phyloP scores from a whole-genome alignment of 495 filamentous ascomycete species.

The Hamigera avellanea region DNA sequence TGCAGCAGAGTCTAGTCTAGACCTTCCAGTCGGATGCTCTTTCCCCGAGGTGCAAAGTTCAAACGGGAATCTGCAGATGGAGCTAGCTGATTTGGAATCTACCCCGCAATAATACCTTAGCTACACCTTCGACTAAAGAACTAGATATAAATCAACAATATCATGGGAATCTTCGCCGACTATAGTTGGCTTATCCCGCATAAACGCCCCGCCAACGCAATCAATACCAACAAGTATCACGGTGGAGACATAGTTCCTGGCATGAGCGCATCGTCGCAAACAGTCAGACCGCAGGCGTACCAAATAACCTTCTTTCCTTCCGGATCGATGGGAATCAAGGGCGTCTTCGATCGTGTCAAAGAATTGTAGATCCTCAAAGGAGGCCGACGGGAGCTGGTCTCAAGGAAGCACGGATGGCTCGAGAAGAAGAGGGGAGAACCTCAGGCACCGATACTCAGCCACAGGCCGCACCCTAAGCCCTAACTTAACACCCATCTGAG shows the following conservation, averaged over 20 bases:
- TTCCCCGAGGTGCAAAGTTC: no score
- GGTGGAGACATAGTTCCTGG: constrained; percentile 86
- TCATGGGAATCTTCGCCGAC: no score
- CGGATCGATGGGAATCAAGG: constrained; percentile 64
- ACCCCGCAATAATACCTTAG: no score
- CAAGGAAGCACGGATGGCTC: constrained; percentile 14
- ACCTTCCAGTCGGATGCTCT: no score
- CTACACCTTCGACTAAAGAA: no score
- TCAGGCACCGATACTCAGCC: constrained; percentile 2
- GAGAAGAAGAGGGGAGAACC: constrained; percentile 6
- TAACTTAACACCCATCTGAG: no score
- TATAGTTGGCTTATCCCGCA: no score
- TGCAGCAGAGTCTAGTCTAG: no score
- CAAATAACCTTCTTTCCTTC: constrained; percentile 60
- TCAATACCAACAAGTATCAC: constrained; percentile 80
- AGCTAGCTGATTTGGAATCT: no score
- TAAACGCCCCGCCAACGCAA: no score
- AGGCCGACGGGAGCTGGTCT: constrained; percentile 22
- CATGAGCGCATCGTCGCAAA: constrained; percentile 85
- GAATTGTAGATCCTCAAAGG: constrained; percentile 56
- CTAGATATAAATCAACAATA: no score
- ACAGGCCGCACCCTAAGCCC: constrained; percentile 14
- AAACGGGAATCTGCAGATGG: no score
- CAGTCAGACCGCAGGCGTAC: constrained; percentile 89
- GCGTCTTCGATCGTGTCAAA: constrained; percentile 57